Base-by-base conservation (phyloP, 306 rosid genomes). In the Dalbergia cultrata region DNA sequence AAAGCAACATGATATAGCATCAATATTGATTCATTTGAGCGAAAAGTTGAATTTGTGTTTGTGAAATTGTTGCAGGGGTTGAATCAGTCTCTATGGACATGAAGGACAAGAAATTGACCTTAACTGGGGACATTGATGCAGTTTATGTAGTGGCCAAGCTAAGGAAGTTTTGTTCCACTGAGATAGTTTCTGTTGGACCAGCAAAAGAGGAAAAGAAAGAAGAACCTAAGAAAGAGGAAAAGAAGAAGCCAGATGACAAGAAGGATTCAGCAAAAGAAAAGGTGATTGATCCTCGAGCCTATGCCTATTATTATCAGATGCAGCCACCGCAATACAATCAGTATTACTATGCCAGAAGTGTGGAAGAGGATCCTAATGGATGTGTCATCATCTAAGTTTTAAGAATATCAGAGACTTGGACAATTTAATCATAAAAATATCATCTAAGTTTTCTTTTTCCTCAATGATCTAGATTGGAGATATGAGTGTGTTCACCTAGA, bases 171-270 rank as follows among this genome's bases (percentile, higher is more conserved):
- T 88, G 85, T 66, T 9, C 0, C 7, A 35, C 91, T 7, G 88
- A 88, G 0, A 88, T 93, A 41, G 3, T 89, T 7, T 91, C 94
- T 0, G 97, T 93, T 19, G 97, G 90, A 39, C 86, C 90, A 12
- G 87, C 91, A 16, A 88, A 93, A 71, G 90, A 83, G 67, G 95
- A 89, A 82, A 79, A 87, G 78, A 92, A 87, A 56, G 89, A 86
- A n/a, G 90, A 67, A 0, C 19, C 85, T 4, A 86, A 90, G 37
- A 68, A 75, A 4, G 77, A 82, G 13, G 72, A 74, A 13, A 31
- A 50, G n/a, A 69, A 68, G 43, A 82, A 86, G 65, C 14, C 9
- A 10, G 84, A 83, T 3, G 77, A 68, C 0, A 61, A 79, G 54
- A 75, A 83, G 74, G 85, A 66, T 35, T 78, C 86, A 6, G 47